Evolutionary conservation across 1,139 yeast species (phyloP).

Genomic region (Magnusiomyces fungicola): DNA sequence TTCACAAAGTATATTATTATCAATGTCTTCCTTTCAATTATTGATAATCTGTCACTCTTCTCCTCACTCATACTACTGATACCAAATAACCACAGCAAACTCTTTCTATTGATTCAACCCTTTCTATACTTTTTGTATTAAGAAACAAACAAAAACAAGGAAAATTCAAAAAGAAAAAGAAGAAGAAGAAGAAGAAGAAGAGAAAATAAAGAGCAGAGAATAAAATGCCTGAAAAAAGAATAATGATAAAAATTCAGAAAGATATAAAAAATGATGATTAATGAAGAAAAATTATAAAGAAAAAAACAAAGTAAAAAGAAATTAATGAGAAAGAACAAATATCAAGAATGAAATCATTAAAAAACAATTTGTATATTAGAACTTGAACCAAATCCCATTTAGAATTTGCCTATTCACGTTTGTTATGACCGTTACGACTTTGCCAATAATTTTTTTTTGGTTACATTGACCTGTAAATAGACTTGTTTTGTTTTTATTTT

Average conservation of each 20-base stretch:
- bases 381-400: no score
- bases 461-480: no score
- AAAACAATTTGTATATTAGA: no score
- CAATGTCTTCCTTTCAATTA: background rate
- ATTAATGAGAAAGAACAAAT: background rate
- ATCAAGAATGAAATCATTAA: background rate
- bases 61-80: background rate
- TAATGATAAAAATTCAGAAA: conserved; percentile 1
- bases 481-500: background rate
- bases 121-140: background rate
- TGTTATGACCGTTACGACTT: no score
- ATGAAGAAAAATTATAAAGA: background rate
- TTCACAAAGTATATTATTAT: background rate
- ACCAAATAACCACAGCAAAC: background rate
- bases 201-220: conserved; percentile 9
- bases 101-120: background rate
- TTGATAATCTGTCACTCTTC: background rate
- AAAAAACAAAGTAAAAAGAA: background rate
- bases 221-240: background rate
- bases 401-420: no score
- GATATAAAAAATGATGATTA: background rate
- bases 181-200: conserved; percentile 9
- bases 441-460: no score
- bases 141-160: conserved; percentile 7
- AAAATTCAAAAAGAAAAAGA: conserved; percentile 2